A percentile compares a stretch with the other conserved stretches of the same genome.
phyloP scores from a whole-genome alignment of 106 monocot species.

The Dioscorea alata region DNA sequence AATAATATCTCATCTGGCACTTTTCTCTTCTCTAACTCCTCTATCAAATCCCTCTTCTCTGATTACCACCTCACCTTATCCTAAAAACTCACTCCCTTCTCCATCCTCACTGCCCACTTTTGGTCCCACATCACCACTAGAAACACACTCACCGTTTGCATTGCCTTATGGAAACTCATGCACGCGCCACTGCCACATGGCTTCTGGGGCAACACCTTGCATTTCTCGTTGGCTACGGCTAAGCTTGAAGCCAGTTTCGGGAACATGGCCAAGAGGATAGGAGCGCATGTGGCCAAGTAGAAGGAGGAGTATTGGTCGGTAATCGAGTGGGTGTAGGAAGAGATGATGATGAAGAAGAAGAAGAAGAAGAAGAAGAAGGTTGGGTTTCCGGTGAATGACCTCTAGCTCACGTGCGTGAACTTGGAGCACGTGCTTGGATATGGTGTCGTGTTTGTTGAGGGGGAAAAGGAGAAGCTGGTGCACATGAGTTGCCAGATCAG shows the following conservation, averaged over 20 bases:
- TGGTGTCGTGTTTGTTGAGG: conserved; percentile 21
- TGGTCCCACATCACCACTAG: conserved; percentile 32
- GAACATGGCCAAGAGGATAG: conserved; percentile 16
- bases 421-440: conserved; percentile 37
- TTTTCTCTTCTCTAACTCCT: conserved; percentile 45
- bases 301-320: conserved; percentile 62
- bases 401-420: conserved; percentile 49
- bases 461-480: conserved; percentile 16
- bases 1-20: conserved; percentile 56
- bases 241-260: conserved; percentile 16
- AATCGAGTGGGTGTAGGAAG: conserved; percentile 37
- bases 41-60: conserved; percentile 30
- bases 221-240: conserved; percentile 43
- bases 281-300: conserved; percentile 18
- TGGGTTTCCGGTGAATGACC: conserved; percentile 53
- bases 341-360: no score
- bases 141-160: conserved; percentile 24
- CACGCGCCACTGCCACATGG: conserved; percentile 78
- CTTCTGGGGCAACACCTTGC: conserved; percentile 75
- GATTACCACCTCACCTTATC: not conserved
- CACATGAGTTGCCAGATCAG: conserved; percentile 39
- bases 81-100: conserved; percentile 53
- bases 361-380: not conserved
- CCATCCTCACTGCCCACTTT: conserved; percentile 60
- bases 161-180: conserved; percentile 72